Percentiles rank a stretch among this genome's conserved stretches.
Evolutionary conservation across 1,284 basidiomycete genomes (phyloP).

Genomic region (Inonotus hispidus): DNA sequence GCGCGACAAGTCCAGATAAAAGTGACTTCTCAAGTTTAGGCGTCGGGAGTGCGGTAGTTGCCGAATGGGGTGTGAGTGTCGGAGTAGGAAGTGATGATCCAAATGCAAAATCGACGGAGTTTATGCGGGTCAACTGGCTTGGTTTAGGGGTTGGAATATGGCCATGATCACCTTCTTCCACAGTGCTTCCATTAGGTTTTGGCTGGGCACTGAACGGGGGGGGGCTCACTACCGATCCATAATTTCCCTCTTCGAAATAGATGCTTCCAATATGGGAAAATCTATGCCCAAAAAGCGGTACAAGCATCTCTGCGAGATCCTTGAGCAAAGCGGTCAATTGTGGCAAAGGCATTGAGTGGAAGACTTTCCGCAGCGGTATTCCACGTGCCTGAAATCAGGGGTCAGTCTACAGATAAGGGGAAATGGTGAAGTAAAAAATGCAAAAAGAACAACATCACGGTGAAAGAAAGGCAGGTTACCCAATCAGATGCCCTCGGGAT

Average conservation of each 20-base stretch:
- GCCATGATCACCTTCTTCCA: constrained; percentile 12
- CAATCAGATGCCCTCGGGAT: neutral
- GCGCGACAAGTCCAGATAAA: neutral
- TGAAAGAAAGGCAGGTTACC: neutral
- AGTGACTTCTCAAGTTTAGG: constrained; percentile 2
- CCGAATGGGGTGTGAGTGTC: constrained; percentile 1
- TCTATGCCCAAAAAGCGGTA: constrained; percentile 70
- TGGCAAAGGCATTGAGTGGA: constrained; percentile 58
- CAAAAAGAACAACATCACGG: neutral
- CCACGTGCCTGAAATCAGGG: constrained; percentile 50
- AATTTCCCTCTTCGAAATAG: constrained; percentile 45
- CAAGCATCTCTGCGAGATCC: constrained; percentile 57
- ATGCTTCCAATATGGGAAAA: constrained; percentile 69
- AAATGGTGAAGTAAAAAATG: neutral
- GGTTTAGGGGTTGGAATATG: constrained; percentile 10
- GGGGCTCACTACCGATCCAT: constrained; percentile 5
- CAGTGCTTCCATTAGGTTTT: neutral
- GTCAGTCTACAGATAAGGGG: neutral
- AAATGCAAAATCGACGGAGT: constrained; percentile 3
- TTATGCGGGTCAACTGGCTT: constrained; percentile 1
- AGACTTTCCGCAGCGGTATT: constrained; percentile 60
- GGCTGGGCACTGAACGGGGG: neutral
- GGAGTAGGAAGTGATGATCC: constrained; percentile 13
- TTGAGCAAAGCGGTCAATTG: constrained; percentile 56
- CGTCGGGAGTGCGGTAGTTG: constrained; percentile 5